Conservation (phyloP, 208 protist species). For the Phytomonas francai region DNA sequence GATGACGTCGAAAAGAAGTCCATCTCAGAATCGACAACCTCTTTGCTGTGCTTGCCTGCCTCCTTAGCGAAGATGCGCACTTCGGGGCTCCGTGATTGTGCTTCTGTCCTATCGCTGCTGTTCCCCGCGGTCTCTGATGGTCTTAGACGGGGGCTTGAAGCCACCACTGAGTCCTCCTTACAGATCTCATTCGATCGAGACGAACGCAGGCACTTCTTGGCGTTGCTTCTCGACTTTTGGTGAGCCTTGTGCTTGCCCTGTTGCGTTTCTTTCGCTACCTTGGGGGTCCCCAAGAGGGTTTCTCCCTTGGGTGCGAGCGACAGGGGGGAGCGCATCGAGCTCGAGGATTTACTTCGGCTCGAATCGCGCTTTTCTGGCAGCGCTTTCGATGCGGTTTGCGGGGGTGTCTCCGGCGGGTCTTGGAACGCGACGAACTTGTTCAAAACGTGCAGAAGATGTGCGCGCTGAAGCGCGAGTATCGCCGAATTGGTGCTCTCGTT, state of each 20-base stretch:
- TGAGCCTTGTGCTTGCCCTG: neutral
- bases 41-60: neutral
- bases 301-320: neutral
- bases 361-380: neutral
- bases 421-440: conserved; percentile 85
- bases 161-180: neutral
- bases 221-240: neutral
- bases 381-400: neutral
- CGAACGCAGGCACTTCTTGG: neutral
- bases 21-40: neutral
- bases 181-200: neutral
- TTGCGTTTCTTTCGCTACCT: neutral
- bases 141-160: neutral
- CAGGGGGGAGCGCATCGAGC: neutral
- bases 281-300: neutral
- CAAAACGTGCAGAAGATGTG: conserved; percentile 76
- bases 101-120: neutral
- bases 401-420: conserved; percentile 36
- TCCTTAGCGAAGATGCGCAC: neutral
- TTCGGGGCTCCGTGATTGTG: neutral
- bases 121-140: neutral
- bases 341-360: neutral
- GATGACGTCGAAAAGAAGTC: neutral
- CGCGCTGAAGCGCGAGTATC: conserved; percentile 59
- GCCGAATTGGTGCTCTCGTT: conserved; percentile 66